Conservation (phyloP, 1,139 yeast genomes). For the Schizosaccharomyces versatilis region DNA sequence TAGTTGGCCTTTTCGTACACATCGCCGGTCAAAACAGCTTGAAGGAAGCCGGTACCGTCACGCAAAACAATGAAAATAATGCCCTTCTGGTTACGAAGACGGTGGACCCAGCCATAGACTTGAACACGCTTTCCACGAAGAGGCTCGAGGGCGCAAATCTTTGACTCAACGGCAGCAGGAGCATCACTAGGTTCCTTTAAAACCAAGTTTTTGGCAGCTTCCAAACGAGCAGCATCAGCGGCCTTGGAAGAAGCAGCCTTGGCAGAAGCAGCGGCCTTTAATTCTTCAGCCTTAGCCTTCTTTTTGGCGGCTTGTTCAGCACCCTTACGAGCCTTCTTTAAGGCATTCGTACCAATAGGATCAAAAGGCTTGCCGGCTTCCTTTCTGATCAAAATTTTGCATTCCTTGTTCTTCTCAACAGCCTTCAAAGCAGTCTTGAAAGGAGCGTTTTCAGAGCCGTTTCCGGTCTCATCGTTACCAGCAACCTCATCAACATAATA, state of each 20-base stretch:
- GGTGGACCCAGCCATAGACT: conserved; percentile 89
- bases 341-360: conserved; percentile 76
- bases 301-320: conserved; percentile 81
- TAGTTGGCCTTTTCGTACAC: conserved; percentile 53
- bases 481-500: conserved; percentile 36
- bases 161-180: conserved; percentile 46
- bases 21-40: conserved; percentile 73
- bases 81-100: conserved; percentile 81
- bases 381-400: conserved; percentile 43
- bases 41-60: conserved; percentile 85
- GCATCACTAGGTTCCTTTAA: conserved; percentile 51
- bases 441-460: conserved; percentile 49
- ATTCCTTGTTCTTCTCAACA: conserved; percentile 26
- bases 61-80: conserved; percentile 74
- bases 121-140: conserved; percentile 41
- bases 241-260: conserved; percentile 28
- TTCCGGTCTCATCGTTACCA: conserved; percentile 39
- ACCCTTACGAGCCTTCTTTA: conserved; percentile 92
- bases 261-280: conserved; percentile 29
- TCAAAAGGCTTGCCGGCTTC: conserved; percentile 40
- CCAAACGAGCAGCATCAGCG: conserved; percentile 48
- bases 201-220: conserved; percentile 47
- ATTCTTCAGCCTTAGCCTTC: conserved; percentile 14
- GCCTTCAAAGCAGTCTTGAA: conserved; percentile 74
- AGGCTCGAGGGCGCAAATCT: conserved; percentile 34